A percentile compares a stretch with the other conserved stretches of the same genome.
Evolutionary conservation across 352 stramenopile genomes (phyloP).

Genomic region (Pythium sp.): DNA sequence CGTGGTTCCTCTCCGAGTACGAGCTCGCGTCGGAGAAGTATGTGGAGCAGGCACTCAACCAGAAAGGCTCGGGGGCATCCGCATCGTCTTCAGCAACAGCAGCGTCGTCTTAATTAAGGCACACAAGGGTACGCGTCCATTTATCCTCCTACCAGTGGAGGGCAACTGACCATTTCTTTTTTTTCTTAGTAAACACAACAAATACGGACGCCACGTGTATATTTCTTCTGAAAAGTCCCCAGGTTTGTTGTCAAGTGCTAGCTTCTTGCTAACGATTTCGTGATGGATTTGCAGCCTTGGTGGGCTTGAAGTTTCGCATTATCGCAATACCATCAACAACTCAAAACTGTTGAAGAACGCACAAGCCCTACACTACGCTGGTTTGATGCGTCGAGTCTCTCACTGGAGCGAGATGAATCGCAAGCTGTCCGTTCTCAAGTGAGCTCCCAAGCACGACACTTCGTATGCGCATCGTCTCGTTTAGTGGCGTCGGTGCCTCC

Average conservation of each 20-base stretch:
- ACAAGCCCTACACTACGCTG: neutral
- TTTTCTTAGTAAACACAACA: neutral
- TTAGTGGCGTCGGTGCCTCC: neutral
- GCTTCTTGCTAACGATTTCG: neutral
- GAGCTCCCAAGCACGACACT: neutral
- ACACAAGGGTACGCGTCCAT: neutral
- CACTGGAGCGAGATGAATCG: neutral
- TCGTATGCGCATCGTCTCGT: neutral
- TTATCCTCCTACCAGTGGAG: neutral
- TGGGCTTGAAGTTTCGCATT: neutral
- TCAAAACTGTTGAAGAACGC: neutral
- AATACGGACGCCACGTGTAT: neutral
- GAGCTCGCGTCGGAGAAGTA: conserved; percentile 49
- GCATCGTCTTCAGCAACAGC: conserved; percentile 1
- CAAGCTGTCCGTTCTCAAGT: neutral
- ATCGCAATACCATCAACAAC: neutral
- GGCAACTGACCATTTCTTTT: neutral
- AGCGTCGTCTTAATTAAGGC: conserved; percentile 12
- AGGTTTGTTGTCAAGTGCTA: neutral
- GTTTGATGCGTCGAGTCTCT: neutral
- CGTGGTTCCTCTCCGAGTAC: conserved; percentile 73
- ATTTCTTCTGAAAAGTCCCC: neutral
- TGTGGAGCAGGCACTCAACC: conserved; percentile 35
- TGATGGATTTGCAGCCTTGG: neutral
- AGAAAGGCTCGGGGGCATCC: conserved; percentile 8